Base-by-base conservation (phyloP, 2,329 filamentous ascomycete genomes). In the Curvularia verruculosa region DNA sequence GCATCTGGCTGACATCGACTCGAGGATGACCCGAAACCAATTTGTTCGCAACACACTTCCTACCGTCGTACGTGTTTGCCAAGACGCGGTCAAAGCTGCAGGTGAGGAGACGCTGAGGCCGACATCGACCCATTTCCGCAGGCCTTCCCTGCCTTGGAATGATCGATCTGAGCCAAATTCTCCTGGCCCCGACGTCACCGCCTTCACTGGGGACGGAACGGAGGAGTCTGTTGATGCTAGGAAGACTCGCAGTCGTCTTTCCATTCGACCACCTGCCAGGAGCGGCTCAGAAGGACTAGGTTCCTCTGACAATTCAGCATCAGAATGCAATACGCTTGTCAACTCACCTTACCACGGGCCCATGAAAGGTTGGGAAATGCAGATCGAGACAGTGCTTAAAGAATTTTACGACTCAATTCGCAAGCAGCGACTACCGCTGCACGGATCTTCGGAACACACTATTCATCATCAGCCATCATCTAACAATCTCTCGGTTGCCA, bases 21-120 rank as follows among this genome's bases (percentile, higher is more conserved):
- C 90, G 68, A 96, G 96, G 80, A 99, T 99, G 95, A 98, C 94
- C 1, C 87, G 90, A 54, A 89, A 84, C 61, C 94, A 98, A 71
- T 99, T 98, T 71, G 86, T 99, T 72, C 96, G 96, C 77, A 99
- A 99, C 73, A 97, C 95, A 4, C 88, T 98, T 82, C 89, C 90
- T 0, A 96, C 94, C 0, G 90, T 99, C 60, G 87, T 86, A 56
- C 87, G 92, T 12, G 84, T 92, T 9, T 81, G 84, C 37, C 91
- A 96, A 66, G 86, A 88, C n/a, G 85, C 83, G 0, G 86, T 90
- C 1, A 70, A 71, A 51, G 69, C 70, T 23, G 63, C 60, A 12
- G 63, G 59, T 18, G 72, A 73, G 7, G 72, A 75, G 52, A 75
- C 73, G 13, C 53, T 76, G 18, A 65, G 73, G 7, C 74, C 74